A percentile compares a stretch with the other conserved stretches of the same genome.
Conservation (phyloP, 306 rosid species). For the Prunus dulcis region DNA sequence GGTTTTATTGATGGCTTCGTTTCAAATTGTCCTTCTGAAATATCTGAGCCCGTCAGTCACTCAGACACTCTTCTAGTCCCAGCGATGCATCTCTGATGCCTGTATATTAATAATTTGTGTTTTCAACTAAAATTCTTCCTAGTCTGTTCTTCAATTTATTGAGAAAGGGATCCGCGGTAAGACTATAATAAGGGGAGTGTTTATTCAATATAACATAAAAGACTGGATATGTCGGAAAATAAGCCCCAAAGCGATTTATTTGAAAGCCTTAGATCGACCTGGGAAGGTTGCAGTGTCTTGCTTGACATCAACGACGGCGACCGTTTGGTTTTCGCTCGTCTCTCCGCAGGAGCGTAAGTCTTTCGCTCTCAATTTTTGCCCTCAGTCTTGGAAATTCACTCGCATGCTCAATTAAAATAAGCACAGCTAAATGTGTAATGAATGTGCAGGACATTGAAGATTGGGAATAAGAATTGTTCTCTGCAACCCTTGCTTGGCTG, state of each 20-base stretch:
- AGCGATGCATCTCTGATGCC: neutral
- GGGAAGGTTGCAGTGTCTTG: constrained; percentile 92
- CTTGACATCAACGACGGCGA: constrained; percentile 93
- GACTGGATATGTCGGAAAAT: constrained; percentile 26
- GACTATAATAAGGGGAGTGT: neutral
- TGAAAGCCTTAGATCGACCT: constrained; percentile 50
- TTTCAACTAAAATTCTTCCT: neutral
- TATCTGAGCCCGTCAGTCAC: too few species aligned
- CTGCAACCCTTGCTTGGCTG: constrained; percentile 71
- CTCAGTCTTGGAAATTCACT: neutral
- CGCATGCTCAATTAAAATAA: neutral
- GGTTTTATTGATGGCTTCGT: neutral
- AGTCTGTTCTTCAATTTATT: neutral
- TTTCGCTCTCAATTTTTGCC: neutral
- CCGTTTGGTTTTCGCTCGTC: constrained; percentile 89
- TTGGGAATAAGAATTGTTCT: constrained; percentile 77
- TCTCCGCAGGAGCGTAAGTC: constrained; percentile 68
- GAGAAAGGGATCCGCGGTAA: neutral
- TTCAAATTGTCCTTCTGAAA: neutral
- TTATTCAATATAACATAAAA: neutral
- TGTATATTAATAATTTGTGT: neutral
- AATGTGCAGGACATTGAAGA: constrained; percentile 66
- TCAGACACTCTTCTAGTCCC: too few species aligned
- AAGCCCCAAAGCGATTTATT: constrained; percentile 6
- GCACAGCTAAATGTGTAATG: neutral